These are phyloP conservation scores for Candida golubevii DNA, from an alignment of 805 yeast species.

Conservation along the genomic window DNA sequence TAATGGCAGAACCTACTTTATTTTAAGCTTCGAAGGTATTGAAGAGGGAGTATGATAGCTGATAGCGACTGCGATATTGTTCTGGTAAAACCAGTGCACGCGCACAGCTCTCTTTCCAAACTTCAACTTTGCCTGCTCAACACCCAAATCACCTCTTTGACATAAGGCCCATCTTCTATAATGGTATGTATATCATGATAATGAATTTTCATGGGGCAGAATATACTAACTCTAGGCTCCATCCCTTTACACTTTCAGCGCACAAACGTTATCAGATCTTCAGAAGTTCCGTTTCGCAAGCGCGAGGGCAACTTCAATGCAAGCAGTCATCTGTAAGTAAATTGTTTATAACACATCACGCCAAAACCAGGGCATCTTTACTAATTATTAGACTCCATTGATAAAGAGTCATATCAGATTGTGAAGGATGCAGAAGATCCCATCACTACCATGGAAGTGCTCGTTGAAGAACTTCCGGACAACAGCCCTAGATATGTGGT, in stretches of 20 bases:
- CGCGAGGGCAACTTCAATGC: conserved; percentile 56
- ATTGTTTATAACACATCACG: not conserved
- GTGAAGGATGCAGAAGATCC: conserved; percentile 44
- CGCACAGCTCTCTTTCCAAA: no score
- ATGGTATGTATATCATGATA: no score
- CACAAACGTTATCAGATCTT: conserved; percentile 55
- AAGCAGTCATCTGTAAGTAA: conserved; percentile 56
- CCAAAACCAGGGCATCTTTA: not conserved
- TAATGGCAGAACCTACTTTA: no score
- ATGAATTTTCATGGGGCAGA: no score
- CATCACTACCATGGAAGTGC: conserved; percentile 52
- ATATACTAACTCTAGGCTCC: conserved; percentile 13
- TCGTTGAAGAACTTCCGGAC: conserved; percentile 76
- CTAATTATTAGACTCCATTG: conserved; percentile 45
- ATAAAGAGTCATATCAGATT: conserved; percentile 49
- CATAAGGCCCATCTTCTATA: no score
- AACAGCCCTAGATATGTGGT: conserved; percentile 73
- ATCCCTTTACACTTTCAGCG: conserved; percentile 57
- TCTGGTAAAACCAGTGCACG: no score
- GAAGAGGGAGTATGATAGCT: no score
- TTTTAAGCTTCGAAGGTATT: no score
- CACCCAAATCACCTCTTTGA: no score
- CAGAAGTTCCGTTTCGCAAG: conserved; percentile 72
- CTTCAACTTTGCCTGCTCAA: no score
- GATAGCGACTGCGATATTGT: no score